Conservation (phyloP, 2,329 filamentous ascomycete species). For the Stagonosporopsis cucurbitacearum region DNA sequence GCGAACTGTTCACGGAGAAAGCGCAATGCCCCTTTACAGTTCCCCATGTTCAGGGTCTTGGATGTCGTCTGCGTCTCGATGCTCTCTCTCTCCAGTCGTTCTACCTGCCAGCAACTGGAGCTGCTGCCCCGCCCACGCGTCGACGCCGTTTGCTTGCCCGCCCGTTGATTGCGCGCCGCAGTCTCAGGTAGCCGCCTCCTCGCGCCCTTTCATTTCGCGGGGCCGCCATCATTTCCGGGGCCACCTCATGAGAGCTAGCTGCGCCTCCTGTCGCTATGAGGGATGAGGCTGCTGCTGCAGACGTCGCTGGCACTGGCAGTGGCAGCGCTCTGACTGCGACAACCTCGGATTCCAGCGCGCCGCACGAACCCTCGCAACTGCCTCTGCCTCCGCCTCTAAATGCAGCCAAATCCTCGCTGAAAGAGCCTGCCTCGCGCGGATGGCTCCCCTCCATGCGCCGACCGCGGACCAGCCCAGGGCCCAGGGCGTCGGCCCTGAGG, state of each 20-base stretch:
- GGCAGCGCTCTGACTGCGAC: conserved; percentile 25
- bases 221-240: conserved; percentile 33
- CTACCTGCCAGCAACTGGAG: conserved; percentile 20
- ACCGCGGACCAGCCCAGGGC: conserved; percentile 47
- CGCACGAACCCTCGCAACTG: conserved; percentile 3
- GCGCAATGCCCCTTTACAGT: conserved; percentile 12
- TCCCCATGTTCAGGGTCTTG: conserved; percentile 17
- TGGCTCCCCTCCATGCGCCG: conserved; percentile 49
- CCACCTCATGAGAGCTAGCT: conserved; percentile 40
- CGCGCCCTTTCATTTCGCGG: conserved; percentile 40
- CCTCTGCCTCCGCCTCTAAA: conserved; percentile 18
- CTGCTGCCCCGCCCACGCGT: conserved; percentile 19
- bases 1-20: conserved; percentile 15
- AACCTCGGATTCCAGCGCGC: conserved; percentile 15
- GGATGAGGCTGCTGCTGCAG: conserved; percentile 35
- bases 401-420: conserved; percentile 23
- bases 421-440: conserved; percentile 37
- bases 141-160: conserved; percentile 9
- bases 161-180: conserved; percentile 16
- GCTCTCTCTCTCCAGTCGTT: conserved; percentile 27
- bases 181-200: conserved; percentile 25
- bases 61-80: conserved; percentile 7
- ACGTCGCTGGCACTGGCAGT: no score
- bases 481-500: conserved; percentile 41
- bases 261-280: conserved; percentile 40